phyloP scores from a whole-genome alignment of 2,329 filamentous ascomycete genomes.

The Clonostachys sp. region DNA sequence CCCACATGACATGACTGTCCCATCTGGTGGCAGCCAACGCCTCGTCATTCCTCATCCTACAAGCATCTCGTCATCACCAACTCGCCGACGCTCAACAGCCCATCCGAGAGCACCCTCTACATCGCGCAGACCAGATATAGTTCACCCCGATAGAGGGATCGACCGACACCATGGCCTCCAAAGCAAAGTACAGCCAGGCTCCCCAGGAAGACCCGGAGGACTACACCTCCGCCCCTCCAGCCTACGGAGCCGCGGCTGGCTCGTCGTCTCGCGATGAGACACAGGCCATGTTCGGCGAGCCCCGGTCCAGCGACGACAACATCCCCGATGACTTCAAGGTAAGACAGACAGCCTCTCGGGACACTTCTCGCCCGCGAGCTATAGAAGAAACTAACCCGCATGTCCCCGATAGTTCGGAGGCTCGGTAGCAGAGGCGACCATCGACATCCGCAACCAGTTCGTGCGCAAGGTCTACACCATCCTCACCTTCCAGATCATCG shows the following conservation, averaged over 20 bases:
- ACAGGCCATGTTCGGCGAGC: slow-evolving; percentile 54
- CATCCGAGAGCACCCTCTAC: not conserved
- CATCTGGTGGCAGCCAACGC: not conserved
- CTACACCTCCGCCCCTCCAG: slow-evolving; percentile 77
- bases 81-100: too few species aligned
- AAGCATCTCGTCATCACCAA: too few species aligned
- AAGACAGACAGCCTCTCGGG: slow-evolving; percentile 2
- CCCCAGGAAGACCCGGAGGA: slow-evolving; percentile 84
- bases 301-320: slow-evolving; percentile 82
- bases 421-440: slow-evolving; percentile 85
- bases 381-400: not conserved
- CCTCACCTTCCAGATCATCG: slow-evolving; percentile 87
- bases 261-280: slow-evolving; percentile 49
- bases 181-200: slow-evolving; percentile 77
- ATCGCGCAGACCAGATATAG: not conserved
- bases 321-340: slow-evolving; percentile 97
- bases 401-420: slow-evolving; percentile 67
- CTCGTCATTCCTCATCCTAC: slow-evolving; percentile 1
- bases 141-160: not conserved
- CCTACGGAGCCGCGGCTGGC: slow-evolving; percentile 54
- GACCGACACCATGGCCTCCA: slow-evolving; percentile 57
- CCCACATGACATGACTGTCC: too few species aligned
- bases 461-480: slow-evolving; percentile 97
- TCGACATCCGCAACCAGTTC: slow-evolving; percentile 96
- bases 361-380: slow-evolving; percentile 55